phyloP scores from a whole-genome alignment of 208 protist genomes.

The Trypanosoma cruzi region DNA sequence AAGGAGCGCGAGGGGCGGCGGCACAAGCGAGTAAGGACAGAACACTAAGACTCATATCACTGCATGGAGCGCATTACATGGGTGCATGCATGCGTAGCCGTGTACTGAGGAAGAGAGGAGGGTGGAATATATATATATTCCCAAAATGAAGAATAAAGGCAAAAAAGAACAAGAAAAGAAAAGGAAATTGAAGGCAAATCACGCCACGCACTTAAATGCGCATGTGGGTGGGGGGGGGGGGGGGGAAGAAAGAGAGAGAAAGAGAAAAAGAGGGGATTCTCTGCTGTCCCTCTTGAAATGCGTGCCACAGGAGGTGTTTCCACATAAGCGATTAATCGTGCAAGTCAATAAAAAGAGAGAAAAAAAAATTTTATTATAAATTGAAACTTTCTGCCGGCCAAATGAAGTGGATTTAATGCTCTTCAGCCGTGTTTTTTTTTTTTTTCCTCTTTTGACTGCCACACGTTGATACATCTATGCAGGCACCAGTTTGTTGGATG shows the following conservation, averaged over 20 bases:
- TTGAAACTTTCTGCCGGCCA: too few relatives aligned
- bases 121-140: too few relatives aligned
- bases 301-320: not conserved
- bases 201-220: not conserved
- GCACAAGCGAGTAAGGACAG: slow-evolving; percentile 30
- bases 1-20: slow-evolving; percentile 24
- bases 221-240: not conserved
- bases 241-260: not conserved
- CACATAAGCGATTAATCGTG: not conserved
- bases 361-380: too few relatives aligned
- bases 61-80: too few relatives aligned
- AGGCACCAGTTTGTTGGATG: not conserved
- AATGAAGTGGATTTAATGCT: too few relatives aligned
- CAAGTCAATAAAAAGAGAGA: not conserved
- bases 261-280: not conserved
- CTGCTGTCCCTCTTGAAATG: not conserved
- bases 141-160: slow-evolving; percentile 10
- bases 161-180: slow-evolving; percentile 11
- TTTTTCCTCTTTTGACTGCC: not conserved
- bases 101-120: not conserved
- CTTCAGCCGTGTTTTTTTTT: too few relatives aligned
- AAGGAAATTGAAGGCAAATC: too few relatives aligned
- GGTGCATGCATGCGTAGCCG: not conserved
- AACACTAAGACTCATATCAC: slow-evolving; percentile 23
- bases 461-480: not conserved